Evolutionary conservation across 805 yeast species (phyloP).

Genomic region (Barnettozyma botsteinii): DNA sequence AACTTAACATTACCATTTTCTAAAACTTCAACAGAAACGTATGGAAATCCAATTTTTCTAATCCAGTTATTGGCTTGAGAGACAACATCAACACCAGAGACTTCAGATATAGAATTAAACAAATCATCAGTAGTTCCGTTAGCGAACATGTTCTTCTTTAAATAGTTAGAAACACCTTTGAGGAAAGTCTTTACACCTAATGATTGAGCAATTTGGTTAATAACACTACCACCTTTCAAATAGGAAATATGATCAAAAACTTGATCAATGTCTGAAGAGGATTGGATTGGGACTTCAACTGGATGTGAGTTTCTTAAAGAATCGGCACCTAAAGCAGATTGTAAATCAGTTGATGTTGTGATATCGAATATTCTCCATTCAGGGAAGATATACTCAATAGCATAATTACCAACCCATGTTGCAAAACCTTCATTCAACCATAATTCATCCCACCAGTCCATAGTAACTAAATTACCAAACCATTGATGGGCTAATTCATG

Average conservation of each 20-base stretch:
- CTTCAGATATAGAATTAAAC: constrained; percentile 65
- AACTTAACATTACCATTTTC: constrained; percentile 42
- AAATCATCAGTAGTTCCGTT: constrained; percentile 71
- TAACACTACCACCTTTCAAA: constrained; percentile 72
- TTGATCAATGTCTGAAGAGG: constrained; percentile 75
- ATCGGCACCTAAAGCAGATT: constrained; percentile 67
- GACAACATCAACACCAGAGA: constrained; percentile 64
- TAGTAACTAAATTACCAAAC: constrained; percentile 86
- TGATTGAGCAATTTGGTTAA: constrained; percentile 72
- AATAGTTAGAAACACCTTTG: constrained; percentile 71
- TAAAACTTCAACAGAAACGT: constrained; percentile 54
- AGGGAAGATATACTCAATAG: constrained; percentile 66
- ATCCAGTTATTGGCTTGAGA: constrained; percentile 74
- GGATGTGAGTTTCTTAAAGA: constrained; percentile 80
- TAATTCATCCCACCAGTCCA: constrained; percentile 90
- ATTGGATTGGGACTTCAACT: constrained; percentile 73
- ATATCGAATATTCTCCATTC: constrained; percentile 83
- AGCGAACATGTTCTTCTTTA: constrained; percentile 68
- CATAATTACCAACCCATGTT: constrained; percentile 85
- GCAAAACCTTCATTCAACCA: constrained; percentile 90
- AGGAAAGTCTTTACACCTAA: constrained; percentile 69
- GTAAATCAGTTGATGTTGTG: constrained; percentile 66
- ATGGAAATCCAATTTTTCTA: constrained; percentile 71
- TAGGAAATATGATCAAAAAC: constrained; percentile 82
- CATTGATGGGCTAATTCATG: constrained; percentile 91